Conservation (phyloP, 495 filamentous ascomycete genomes). For the Neurospora sp. region DNA sequence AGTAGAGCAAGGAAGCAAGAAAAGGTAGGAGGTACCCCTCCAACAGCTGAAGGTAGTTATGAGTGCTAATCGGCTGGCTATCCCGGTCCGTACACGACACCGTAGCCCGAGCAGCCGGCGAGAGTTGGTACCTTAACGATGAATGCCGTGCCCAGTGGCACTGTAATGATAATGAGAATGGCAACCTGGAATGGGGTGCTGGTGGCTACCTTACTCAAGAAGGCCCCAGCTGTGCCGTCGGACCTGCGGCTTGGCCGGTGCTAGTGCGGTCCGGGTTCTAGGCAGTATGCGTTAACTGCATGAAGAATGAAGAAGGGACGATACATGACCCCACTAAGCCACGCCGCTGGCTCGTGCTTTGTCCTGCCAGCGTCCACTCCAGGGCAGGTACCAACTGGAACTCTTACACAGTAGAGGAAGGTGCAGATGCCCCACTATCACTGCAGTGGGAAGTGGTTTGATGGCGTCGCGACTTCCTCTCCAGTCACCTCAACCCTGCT, state of each 20-base stretch:
- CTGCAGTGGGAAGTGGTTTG: neutral
- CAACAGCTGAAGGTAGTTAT: neutral
- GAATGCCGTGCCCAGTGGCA: neutral
- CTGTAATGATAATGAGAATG: neutral
- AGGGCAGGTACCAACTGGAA: neutral
- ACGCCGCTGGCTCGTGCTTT: neutral
- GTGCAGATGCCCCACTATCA: neutral
- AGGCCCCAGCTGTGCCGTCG: neutral
- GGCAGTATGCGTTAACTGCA: neutral
- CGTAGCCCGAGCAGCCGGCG: neutral
- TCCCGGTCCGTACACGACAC: neutral
- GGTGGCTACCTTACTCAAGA: neutral
- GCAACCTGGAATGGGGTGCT: neutral
- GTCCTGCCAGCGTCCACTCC: neutral
- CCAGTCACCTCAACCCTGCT: neutral
- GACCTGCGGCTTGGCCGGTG: neutral
- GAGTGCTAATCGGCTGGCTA: neutral
- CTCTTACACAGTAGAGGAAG: neutral
- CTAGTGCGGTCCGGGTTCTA: neutral
- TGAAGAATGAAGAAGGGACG: neutral
- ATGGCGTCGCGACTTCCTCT: neutral
- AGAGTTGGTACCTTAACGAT: neutral
- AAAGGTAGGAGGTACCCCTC: neutral
- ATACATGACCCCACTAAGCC: neutral
- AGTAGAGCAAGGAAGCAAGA: neutral